Evolutionary conservation across 169 alveolate genomes (phyloP).

Genomic region (Plasmodium gonderi): DNA sequence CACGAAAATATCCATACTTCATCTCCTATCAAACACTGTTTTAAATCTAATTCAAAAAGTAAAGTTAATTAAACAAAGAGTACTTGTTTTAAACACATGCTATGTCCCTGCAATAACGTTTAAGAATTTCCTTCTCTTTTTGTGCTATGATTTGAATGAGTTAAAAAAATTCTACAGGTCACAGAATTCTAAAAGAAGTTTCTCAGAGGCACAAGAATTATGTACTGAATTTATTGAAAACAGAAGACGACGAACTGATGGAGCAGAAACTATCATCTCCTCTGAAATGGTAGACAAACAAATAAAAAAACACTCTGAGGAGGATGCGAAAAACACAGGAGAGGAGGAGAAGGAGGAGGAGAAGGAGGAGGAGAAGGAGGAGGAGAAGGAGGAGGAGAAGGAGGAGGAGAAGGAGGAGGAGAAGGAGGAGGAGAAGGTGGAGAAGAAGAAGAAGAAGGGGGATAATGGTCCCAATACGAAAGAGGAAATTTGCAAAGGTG

Average conservation of each 20-base stretch:
- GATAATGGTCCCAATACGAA: neutral
- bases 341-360: too few species aligned
- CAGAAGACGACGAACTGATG: neutral
- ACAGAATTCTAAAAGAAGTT: neutral
- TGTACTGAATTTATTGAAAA: neutral
- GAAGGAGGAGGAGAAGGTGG: neutral
- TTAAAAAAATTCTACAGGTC: neutral
- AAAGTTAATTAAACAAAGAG: slow-evolving; percentile 6
- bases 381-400: neutral
- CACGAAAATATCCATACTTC: neutral
- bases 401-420: neutral
- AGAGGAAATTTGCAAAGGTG: neutral
- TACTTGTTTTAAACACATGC: neutral
- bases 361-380: too few species aligned
- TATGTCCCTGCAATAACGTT: slow-evolving; percentile 33
- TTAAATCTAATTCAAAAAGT: slow-evolving; percentile 25
- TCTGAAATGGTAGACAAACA: too few species aligned
- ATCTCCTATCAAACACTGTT: slow-evolving; percentile 17
- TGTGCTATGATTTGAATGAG: slow-evolving; percentile 47
- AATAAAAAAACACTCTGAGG: too few species aligned
- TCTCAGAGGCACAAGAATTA: neutral
- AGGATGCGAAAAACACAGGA: too few species aligned
- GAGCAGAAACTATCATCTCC: too few species aligned
- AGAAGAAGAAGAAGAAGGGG: neutral
- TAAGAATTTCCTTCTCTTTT: slow-evolving; percentile 47